These are phyloP conservation scores for Vaccinium macrocarpon DNA, from an alignment of 148 eudicot species.

Conservation along the genomic window DNA sequence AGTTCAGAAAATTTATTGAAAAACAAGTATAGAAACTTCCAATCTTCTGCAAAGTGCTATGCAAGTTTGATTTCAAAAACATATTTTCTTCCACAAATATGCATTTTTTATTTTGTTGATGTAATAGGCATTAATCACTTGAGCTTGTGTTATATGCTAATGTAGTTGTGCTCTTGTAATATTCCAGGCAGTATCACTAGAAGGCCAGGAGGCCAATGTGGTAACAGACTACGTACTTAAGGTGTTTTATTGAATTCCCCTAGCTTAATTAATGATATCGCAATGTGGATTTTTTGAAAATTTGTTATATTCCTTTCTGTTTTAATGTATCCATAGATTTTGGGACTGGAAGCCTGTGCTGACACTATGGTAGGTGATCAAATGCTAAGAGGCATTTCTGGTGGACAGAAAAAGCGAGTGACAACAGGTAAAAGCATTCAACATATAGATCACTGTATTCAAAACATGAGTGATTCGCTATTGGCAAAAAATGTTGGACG, in stretches of 20 bases:
- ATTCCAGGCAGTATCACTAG: constrained; percentile 20
- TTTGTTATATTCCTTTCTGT: background rate
- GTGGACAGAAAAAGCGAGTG: constrained; percentile 60
- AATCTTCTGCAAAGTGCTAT: too few species aligned
- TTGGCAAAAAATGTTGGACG: background rate
- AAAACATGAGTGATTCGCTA: background rate
- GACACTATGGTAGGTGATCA: constrained; percentile 63
- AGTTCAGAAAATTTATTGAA: background rate
- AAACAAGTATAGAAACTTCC: too few species aligned
- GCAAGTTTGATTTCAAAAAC: too few species aligned
- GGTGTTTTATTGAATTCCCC: background rate
- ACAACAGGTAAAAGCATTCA: constrained; percentile 42
- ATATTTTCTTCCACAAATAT: too few species aligned
- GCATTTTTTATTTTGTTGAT: background rate
- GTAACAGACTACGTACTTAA: constrained; percentile 19
- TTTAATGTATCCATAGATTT: constrained; percentile 33
- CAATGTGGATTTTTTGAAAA: background rate
- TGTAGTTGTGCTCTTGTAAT: background rate
- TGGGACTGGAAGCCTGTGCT: constrained; percentile 65
- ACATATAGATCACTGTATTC: background rate
- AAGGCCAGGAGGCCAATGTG: constrained; percentile 17
- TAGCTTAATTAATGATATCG: background rate
- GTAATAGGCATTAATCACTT: background rate
- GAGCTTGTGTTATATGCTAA: background rate
- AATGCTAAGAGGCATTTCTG: constrained; percentile 66